Percentiles rank a stretch among this genome's conserved stretches.
Conservation (phyloP, 768 basidiomycete species). For the Trametes gibbosa region DNA sequence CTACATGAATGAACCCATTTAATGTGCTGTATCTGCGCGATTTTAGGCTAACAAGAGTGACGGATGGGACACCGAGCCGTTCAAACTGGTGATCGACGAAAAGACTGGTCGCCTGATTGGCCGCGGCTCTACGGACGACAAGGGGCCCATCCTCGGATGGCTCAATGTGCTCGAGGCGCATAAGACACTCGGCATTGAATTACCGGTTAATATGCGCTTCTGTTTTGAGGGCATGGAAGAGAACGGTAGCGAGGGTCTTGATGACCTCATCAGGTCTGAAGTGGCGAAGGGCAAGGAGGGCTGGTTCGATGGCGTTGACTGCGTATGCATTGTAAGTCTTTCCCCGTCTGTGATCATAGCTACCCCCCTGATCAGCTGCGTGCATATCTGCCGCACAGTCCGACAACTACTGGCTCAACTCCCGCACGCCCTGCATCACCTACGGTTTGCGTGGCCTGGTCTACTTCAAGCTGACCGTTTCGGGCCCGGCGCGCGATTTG, state of each 20-base stretch:
- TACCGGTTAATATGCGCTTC: constrained; percentile 88
- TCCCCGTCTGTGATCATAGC: neutral
- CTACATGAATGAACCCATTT: neutral
- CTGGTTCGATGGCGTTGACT: constrained; percentile 88
- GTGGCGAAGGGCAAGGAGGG: constrained; percentile 56
- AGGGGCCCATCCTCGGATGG: constrained; percentile 88
- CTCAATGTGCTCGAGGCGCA: constrained; percentile 89
- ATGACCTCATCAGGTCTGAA: constrained; percentile 80
- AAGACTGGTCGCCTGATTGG: constrained; percentile 68
- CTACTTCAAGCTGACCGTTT: constrained; percentile 81
- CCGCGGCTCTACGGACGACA: constrained; percentile 88
- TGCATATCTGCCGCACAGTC: constrained; percentile 41
- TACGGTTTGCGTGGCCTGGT: constrained; percentile 87
- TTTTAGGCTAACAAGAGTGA: constrained; percentile 50
- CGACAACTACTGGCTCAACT: constrained; percentile 94
- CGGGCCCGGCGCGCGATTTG: constrained; percentile 83
- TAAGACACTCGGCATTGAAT: constrained; percentile 53
- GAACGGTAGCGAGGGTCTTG: constrained; percentile 86
- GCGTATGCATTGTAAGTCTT: constrained; percentile 81
- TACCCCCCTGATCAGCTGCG: neutral
- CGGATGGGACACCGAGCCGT: constrained; percentile 89
- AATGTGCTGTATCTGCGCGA: neutral
- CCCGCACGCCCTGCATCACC: constrained; percentile 75
- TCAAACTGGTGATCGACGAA: constrained; percentile 58
- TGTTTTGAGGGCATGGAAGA: constrained; percentile 99